A percentile compares a stretch with the other conserved stretches of the same genome.
phyloP scores from a whole-genome alignment of 176 grass and related monocot species.

The Aegilops umbellulata region DNA sequence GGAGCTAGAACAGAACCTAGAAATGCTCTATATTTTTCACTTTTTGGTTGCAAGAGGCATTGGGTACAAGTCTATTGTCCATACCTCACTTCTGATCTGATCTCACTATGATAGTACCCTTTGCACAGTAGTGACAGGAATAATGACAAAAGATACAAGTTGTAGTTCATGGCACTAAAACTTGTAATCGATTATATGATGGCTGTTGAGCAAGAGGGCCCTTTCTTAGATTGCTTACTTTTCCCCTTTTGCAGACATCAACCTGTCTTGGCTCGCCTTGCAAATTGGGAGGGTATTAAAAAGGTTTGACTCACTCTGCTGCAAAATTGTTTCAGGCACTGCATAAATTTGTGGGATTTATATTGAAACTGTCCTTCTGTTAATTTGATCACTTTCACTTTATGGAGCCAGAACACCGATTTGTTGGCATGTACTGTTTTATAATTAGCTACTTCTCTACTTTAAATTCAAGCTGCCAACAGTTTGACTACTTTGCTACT shows the following conservation, averaged over 20 bases:
- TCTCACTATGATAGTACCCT: constrained; percentile 4
- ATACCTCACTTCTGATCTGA: neutral
- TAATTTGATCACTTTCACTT: neutral
- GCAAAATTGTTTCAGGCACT: constrained; percentile 1
- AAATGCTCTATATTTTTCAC: neutral
- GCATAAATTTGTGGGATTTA: neutral
- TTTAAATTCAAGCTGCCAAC: constrained; percentile 1
- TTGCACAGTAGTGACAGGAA: neutral
- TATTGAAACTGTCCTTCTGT: constrained; percentile 13
- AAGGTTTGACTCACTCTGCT: constrained; percentile 55
- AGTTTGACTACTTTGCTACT: constrained; percentile 8
- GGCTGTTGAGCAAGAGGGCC: neutral
- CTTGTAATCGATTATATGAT: constrained; percentile 7
- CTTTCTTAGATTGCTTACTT: constrained; percentile 12
- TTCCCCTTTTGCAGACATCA: constrained; percentile 67
- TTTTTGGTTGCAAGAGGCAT: constrained; percentile 9
- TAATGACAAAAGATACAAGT: neutral
- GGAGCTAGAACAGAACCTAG: neutral
- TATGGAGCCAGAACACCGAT: neutral
- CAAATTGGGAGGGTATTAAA: constrained; percentile 91
- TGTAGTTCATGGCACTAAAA: neutral
- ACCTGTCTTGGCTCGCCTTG: constrained; percentile 71
- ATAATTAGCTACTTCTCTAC: constrained; percentile 2
- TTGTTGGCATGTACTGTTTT: neutral
- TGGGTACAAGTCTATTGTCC: neutral